These are phyloP conservation scores for Didymella exigua DNA, from an alignment of 2,329 filamentous ascomycete genomes.

Conservation along the genomic window DNA sequence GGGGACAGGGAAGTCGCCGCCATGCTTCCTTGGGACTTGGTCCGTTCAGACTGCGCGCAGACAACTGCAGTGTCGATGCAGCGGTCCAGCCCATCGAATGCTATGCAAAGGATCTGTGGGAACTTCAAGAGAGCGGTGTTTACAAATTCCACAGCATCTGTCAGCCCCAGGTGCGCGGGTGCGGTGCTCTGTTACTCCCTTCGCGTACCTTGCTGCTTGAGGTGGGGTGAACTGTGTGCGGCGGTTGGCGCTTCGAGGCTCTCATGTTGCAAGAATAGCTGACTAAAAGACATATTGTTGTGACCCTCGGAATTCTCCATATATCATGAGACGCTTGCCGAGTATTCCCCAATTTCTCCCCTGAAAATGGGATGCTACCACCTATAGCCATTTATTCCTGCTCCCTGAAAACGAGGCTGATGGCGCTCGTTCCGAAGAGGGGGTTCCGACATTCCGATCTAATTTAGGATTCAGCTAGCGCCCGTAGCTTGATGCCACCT, in stretches of 20 bases:
- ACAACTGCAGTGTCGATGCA: constrained; percentile 2
- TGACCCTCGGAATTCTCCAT: no score
- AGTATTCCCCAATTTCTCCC: no score
- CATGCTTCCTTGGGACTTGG: not conserved
- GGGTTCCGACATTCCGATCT: constrained; percentile 14
- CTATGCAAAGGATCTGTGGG: not conserved
- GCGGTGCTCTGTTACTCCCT: not conserved
- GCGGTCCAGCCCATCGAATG: not conserved
- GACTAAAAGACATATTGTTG: no score
- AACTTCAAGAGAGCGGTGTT: not conserved
- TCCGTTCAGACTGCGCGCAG: not conserved
- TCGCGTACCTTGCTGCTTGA: not conserved
- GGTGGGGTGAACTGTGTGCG: constrained; percentile 8
- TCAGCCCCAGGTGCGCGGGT: not conserved
- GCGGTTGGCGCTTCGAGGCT: no score
- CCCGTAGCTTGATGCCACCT: constrained; percentile 39
- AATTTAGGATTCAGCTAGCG: constrained; percentile 33
- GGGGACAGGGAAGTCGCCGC: constrained; percentile 4
- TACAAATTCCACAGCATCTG: not conserved
- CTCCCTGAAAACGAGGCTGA: not conserved
- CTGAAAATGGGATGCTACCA: no score
- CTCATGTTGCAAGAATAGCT: no score
- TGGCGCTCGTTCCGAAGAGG: constrained; percentile 6
- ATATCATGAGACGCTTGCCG: no score
- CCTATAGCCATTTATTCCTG: no score